Evolutionary conservation across 2,329 filamentous ascomycete genomes (phyloP), one percentile per base, ranked within the genome.

Genomic region (Arachnomyces sp.): DNA sequence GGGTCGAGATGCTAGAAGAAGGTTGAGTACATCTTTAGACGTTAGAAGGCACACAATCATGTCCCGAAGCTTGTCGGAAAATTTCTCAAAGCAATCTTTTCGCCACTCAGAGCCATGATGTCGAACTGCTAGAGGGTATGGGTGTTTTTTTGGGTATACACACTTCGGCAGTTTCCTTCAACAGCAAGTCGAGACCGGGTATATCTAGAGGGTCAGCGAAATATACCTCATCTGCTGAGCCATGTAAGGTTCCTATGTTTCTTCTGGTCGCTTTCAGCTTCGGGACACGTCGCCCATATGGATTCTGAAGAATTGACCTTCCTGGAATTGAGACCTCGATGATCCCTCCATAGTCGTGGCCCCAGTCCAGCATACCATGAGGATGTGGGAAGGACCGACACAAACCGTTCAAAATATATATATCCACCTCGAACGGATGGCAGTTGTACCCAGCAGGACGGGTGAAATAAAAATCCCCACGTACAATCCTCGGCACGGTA

Each of bases 341-440:
- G 12, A 36, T 36, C 28, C 34, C 34, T 21, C 34, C 34, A 15
- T 36, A 36, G 28, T 36, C 34, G 28, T 36, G 34, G 21, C 34
- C 34, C 17, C 17, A 29, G 18, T 29, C 21, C 9, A 25, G 9
- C 21, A 25, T 25, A 9, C 21, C 21, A 25, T 5, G 21, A 25
- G 5, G 5, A 7, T 14, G 9, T n/a, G 34, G 34, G 12, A 36
- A 36, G 7, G 34, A 36, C 2, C 18, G 15, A 14, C 34, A 36
- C 9, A 36, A 25, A n/a, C 28, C 28, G 34, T 36, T 18, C 25
- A 36, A 11, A 36, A 25, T n/a, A 17, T 7, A 13, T 14, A 36
- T 14, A 36, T 36, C 18, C 12, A 36, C 34, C 15, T 29, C 17
- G 34, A 12, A n/a, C 15, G 34, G 34, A n/a, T 16, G 12, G 18